Evolutionary conservation across 2,329 filamentous ascomycete genomes (phyloP).

Genomic region (Diaporthe sp.): DNA sequence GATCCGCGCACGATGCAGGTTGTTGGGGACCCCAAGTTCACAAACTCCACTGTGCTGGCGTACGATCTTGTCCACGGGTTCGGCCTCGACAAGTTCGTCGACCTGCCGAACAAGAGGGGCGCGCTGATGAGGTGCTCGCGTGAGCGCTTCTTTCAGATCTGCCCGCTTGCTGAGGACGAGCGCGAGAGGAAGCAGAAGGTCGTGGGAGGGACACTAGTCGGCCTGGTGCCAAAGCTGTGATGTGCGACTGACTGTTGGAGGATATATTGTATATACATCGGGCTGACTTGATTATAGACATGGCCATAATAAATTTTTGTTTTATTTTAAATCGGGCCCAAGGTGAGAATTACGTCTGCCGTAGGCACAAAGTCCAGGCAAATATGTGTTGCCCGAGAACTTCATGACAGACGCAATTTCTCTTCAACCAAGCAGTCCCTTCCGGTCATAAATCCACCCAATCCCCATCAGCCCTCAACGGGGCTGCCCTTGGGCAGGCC

Average conservation of each 20-base stretch:
- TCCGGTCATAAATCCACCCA: not conserved
- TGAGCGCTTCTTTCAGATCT: slow-evolving; percentile 77
- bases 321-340: not conserved
- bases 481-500: slow-evolving; percentile 18
- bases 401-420: not conserved
- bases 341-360: not conserved
- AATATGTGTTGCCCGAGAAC: not conserved
- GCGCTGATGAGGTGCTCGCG: slow-evolving; percentile 73
- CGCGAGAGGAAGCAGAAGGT: slow-evolving; percentile 58
- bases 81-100: slow-evolving; percentile 77
- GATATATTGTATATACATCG: not conserved
- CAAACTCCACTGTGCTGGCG: slow-evolving; percentile 75
- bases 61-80: slow-evolving; percentile 83
- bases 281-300: not conserved
- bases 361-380: too few species aligned
- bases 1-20: slow-evolving; percentile 67
- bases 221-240: slow-evolving; percentile 65
- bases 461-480: not conserved
- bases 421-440: not conserved
- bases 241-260: not conserved
- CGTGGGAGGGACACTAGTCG: slow-evolving; percentile 63
- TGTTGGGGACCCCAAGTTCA: slow-evolving; percentile 78
- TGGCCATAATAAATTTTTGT: too few species aligned
- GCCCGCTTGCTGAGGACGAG: slow-evolving; percentile 60
- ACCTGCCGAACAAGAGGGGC: slow-evolving; percentile 77